Conservation (phyloP, 345 rosid genomes). For the Eucalyptus regnans region DNA sequence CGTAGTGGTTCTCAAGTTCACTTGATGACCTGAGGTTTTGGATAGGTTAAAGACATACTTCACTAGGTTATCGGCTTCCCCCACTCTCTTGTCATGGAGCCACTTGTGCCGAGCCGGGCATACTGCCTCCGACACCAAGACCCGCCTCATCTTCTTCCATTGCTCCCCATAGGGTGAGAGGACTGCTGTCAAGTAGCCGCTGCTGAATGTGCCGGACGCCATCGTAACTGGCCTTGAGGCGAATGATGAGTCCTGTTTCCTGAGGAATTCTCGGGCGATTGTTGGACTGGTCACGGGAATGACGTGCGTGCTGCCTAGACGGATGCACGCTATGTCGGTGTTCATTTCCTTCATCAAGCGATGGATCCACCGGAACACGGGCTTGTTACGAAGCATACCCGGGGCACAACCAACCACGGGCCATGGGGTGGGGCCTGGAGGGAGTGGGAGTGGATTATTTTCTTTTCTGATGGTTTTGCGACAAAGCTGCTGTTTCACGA, state of each 20-base stretch:
- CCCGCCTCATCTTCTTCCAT: slow-evolving; percentile 39
- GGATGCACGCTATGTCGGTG: neutral
- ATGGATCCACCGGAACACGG: slow-evolving; percentile 1
- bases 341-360: neutral
- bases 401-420: neutral
- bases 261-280: slow-evolving; percentile 29
- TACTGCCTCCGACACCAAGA: slow-evolving; percentile 11
- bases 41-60: slow-evolving; percentile 16
- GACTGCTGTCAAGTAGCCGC: slow-evolving; percentile 3
- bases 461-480: neutral
- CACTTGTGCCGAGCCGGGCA: slow-evolving; percentile 7
- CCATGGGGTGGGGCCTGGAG: neutral
- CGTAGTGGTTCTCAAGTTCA: neutral
- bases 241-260: slow-evolving; percentile 17
- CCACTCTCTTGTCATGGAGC: slow-evolving; percentile 14
- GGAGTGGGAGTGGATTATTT: neutral
- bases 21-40: neutral
- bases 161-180: slow-evolving; percentile 15
- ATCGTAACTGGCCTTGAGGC: slow-evolving; percentile 12
- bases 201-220: neutral
- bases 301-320: neutral
- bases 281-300: slow-evolving; percentile 16
- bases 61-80: slow-evolving; percentile 40
- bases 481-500: neutral
- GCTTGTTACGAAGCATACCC: neutral